A percentile compares a stretch with the other conserved stretches of the same genome.
Conservation (phyloP, 129 eudicot species). For the Flaveria linearis region DNA sequence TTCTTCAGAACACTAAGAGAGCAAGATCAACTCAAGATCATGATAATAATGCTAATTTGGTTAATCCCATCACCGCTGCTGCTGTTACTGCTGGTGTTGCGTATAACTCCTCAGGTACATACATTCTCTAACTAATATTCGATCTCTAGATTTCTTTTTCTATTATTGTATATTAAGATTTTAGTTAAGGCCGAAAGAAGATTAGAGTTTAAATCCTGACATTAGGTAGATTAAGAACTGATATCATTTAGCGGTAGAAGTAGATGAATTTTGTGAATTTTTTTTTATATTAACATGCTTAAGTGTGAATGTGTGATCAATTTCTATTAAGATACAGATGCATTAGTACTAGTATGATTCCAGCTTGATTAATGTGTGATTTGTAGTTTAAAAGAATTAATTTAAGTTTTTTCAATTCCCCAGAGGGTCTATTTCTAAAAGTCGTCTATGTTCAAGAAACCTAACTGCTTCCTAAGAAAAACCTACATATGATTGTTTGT, state of each 20-base stretch:
- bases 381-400: not conserved
- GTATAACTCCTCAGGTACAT: constrained; percentile 35
- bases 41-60: constrained; percentile 27
- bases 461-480: constrained; percentile 24
- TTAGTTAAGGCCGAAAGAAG: no score
- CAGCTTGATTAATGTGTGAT: no score
- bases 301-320: no score
- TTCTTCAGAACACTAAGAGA: constrained; percentile 38
- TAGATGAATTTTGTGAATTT: no score
- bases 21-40: constrained; percentile 38
- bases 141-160: not conserved
- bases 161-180: not conserved
- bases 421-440: constrained; percentile 16
- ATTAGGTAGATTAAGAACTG: no score
- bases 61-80: constrained; percentile 2
- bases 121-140: not conserved
- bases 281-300: no score
- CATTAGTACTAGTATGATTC: no score
- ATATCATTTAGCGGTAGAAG: no score
- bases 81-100: constrained; percentile 19
- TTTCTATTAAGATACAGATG: no score
- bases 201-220: no score
- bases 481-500: constrained; percentile 3
- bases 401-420: not conserved
- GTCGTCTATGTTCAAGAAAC: constrained; percentile 5